Base-by-base conservation (phyloP, 306 rosid species). In the Cucurbita maxima region DNA sequence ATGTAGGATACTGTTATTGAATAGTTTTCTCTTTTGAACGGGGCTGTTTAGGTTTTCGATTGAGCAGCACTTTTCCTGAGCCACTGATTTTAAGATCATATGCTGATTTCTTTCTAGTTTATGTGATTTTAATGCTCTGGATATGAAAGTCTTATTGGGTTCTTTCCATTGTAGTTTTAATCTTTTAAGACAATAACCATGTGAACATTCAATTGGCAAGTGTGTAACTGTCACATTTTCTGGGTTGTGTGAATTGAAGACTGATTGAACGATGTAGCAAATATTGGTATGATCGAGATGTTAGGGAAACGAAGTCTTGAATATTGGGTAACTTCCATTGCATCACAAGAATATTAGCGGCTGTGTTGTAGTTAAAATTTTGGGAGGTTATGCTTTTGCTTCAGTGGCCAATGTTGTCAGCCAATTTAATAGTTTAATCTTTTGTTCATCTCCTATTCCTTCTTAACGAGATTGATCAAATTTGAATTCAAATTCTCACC, bases 401-500 rank as follows among this genome's bases (percentile, higher is more conserved):
- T 47, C 56, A 12, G 40, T 64, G 34, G 16, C 30, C 30, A 25
- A 66, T 44, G 14, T 19, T 43, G 40, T 20, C 40, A 5, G 3
- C 34, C 19, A 19, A 45, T 34, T 61, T 6, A 38, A 11, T 59
- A 59, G 44, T 59, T 59, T 59, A 30, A 4, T 40, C 10, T 66
- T 66, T 0, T 64, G 14, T 64, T 18, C 18, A 9, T 36, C 22
- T 58, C 11, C 48, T 41, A 4, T 69, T 79, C 70, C 30, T 54
- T 19, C 43, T 69, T 58, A 73, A 51, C 2, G 6, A 71, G 78
- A 76, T 76, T 79, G 76, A 55, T 82, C 83, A 79, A 77, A 81
- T 80, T 81, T 86, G 77, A 88, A 79, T 83, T 74, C 76, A 84
- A 67, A 74, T 83, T 78, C 82, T 78, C 77, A 57, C 81, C 83